Percentiles rank a stretch among this genome's conserved stretches.
These are phyloP conservation scores for Panaeolus papilionaceus DNA, from an alignment of 768 basidiomycete genomes.

Conservation along the genomic window DNA sequence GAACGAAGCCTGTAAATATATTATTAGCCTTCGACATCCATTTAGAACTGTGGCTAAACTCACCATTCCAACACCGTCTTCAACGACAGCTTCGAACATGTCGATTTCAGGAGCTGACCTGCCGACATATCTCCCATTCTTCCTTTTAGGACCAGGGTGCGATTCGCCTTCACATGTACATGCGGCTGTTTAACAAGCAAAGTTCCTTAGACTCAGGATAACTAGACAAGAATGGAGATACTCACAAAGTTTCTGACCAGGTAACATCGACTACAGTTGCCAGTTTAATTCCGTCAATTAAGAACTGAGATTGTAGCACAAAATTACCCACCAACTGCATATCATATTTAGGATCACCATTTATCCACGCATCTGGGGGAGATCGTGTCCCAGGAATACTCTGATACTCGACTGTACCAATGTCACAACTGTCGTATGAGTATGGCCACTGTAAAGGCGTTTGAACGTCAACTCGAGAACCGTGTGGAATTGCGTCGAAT, in stretches of 20 bases:
- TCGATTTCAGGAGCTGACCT: conserved; percentile 75
- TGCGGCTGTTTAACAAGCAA: conserved; percentile 29
- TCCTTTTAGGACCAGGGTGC: conserved; percentile 44
- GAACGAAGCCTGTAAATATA: conserved; percentile 41
- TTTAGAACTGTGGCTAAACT: neutral
- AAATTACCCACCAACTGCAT: conserved; percentile 38
- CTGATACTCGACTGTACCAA: conserved; percentile 83
- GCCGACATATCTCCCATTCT: conserved; percentile 65
- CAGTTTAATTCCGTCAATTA: too few relatives aligned
- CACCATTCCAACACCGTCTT: conserved; percentile 31
- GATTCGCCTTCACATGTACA: conserved; percentile 50
- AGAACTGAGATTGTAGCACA: too few relatives aligned
- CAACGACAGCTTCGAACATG: conserved; percentile 61
- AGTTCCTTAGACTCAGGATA: neutral
- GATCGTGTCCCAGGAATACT: conserved; percentile 58
- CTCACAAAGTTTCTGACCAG: conserved; percentile 58
- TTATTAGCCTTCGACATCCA: conserved; percentile 22
- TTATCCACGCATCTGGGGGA: conserved; percentile 53
- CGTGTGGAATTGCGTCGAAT: too few relatives aligned
- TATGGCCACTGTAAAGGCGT: conserved; percentile 62
- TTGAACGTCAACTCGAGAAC: neutral
- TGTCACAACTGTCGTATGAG: conserved; percentile 76
- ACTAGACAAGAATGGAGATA: neutral
- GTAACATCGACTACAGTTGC: conserved; percentile 62
- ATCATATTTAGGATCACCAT: conserved; percentile 49